Evolutionary conservation across 495 filamentous ascomycete species (phyloP), one percentile per base, ranked within the genome.

Genomic region (Daldinia grandis): DNA sequence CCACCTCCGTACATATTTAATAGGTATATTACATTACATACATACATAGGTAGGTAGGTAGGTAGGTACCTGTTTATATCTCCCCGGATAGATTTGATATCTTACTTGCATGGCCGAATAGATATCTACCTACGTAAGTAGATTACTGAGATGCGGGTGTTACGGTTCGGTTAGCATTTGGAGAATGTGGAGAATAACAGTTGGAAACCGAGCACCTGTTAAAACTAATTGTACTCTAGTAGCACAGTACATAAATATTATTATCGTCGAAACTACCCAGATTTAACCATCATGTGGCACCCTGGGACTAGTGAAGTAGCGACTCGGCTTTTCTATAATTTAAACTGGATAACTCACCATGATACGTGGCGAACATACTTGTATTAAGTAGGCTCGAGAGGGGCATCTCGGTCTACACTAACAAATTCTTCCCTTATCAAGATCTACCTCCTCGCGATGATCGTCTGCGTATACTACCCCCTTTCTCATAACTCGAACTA

Each of bases 401-500:
- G 49, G 40, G 40, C 42, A 47, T 21, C 17, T 47, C 25, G 2
- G 25, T 24, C 33, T 14, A 7, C 24, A 58, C 31, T 24, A 37
- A 58, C 55, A 37, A 24, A 33, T 25, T 24, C 33, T 33, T 58
- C 12, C 21, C 9, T 38, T 25, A 21, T 64, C 54, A 72, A 60
- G 68, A 24, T 28, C 49, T 59, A 12, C 64, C 35, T 17, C 73
- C 70, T 40, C 74, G 51, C 28, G 74, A 76, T 15, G 60, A 50
- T 12, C 74, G 68, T 50, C 66, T 75, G 35, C 73, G 75, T 8
- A 74, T 40, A 38, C 66, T 74, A 4, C 72, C 68, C 17, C 64
- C 70, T 27, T 64, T 71, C 14, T 73, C 76, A 33, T 80, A 80
- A 74, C 78, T 79, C 54, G 77, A 85, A 56, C 85, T 81, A 5